Percentiles rank a stretch among this genome's conserved stretches.
Evolutionary conservation across 495 filamentous ascomycete genomes (phyloP).

Genomic region (Daldinia loculata): DNA sequence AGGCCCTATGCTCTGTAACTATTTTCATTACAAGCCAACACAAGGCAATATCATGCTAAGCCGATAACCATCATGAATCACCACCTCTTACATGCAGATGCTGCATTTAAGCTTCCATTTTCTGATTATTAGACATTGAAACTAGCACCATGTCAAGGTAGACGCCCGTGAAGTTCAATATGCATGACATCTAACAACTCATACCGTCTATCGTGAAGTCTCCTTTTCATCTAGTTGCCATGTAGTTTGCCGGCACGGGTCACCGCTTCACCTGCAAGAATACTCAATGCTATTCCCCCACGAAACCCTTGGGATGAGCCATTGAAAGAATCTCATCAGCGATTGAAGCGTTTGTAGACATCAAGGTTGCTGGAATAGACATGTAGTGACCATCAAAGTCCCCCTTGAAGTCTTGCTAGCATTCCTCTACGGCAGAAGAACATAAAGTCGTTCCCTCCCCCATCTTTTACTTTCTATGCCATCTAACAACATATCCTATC

Average conservation of each 20-base stretch:
- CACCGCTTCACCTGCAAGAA: not conserved
- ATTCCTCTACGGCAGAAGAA: too few species aligned
- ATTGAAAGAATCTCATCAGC: too few species aligned
- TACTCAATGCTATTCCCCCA: not conserved
- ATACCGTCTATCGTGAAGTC: not conserved
- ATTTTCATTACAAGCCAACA: not conserved
- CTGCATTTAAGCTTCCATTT: not conserved
- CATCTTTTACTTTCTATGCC: too few species aligned
- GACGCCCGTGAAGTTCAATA: not conserved
- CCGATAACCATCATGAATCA: too few species aligned
- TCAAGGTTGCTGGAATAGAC: too few species aligned
- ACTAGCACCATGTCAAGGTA: not conserved
- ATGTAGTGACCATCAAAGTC: too few species aligned
- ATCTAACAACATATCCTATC: too few species aligned
- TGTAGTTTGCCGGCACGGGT: not conserved
- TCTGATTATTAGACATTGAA: not conserved
- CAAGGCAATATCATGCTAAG: not conserved
- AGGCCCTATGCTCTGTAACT: not conserved
- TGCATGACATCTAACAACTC: not conserved
- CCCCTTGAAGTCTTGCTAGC: too few species aligned
- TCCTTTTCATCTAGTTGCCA: not conserved
- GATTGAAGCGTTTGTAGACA: too few species aligned
- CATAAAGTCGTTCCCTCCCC: too few species aligned
- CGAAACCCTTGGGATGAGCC: too few species aligned
- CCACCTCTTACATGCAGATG: not conserved